Base-by-base conservation (phyloP, 768 basidiomycete species). In the Cubamyces lactineus region DNA sequence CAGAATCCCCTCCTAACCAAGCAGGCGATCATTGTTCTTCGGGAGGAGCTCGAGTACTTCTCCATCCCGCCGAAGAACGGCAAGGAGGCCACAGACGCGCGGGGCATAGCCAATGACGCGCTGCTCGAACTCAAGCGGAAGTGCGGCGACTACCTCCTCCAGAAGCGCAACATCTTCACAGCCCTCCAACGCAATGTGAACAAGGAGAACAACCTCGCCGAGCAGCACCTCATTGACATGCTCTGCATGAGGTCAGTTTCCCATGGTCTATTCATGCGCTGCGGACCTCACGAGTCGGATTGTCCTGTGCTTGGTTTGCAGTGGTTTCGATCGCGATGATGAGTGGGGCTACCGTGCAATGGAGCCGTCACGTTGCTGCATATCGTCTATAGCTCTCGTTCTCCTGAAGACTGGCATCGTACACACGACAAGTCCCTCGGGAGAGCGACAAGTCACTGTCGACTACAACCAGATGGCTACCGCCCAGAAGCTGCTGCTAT, bases 161-260 rank as follows among this genome's bases (percentile, higher is more conserved):
- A 91, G 59, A 91, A 93, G 75, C 84, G 84, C 71, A 92, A 89
- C 75, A 97, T 99, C 70, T 99, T 99, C 74, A 96, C 96, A 2
- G 97, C 97, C 42, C 80, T 99, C 58, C 96, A 99, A 80, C 84
- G 97, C 69, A 99, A 99, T 76, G 96, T 98, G 65, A 96, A 96
- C 78, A 96, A 96, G 80, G 96, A 98, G 79, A 98, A 98, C 73
- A 98, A 99, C 74, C 82, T 97, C 56, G 97, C 97, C 17, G 97
- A 99, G 77, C 96, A 98, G 77, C 97, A 99, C 78, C 79, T 99
- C 69, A 99, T 99, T 76, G 97, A 98, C 77, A 99, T 99, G 97
- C 82, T 99, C 64, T 98, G 96, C 79, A 97, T 98, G 94, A 97
- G 95, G 96, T 96, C 73, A 56, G 80, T 72, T 47, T 45, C 77